Conservation (phyloP, 1,284 basidiomycete species). For the Cutaneotrichosporon cutaneum region DNA sequence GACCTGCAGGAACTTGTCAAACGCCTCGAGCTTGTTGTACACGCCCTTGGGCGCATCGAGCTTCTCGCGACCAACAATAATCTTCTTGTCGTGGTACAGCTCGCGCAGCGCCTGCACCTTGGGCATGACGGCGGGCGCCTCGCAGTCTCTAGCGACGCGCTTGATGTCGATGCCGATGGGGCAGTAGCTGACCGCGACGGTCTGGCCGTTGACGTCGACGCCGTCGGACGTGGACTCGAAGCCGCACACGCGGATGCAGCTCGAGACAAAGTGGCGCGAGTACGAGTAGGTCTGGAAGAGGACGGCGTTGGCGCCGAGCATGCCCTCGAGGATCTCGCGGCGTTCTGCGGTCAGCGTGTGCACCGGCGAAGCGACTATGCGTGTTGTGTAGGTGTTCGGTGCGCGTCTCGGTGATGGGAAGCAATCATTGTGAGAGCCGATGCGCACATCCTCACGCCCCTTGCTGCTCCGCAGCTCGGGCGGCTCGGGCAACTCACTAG, state of each 20-base stretch:
- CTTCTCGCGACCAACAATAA: slow-evolving; percentile 98
- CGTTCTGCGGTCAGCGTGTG: slow-evolving; percentile 58
- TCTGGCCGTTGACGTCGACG: slow-evolving; percentile 86
- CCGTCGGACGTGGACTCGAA: slow-evolving; percentile 82
- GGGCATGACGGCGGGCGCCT: slow-evolving; percentile 77
- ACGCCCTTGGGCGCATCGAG: slow-evolving; percentile 98
- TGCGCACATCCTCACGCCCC: too few species aligned
- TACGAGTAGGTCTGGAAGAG: slow-evolving; percentile 99
- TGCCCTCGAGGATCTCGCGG: slow-evolving; percentile 92
- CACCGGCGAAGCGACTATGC: not conserved
- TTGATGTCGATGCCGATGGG: slow-evolving; percentile 97
- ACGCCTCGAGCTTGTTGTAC: slow-evolving; percentile 94
- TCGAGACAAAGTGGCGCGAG: slow-evolving; percentile 89
- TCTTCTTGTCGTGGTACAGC: slow-evolving; percentile 95
- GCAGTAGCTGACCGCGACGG: slow-evolving; percentile 82
- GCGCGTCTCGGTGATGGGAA: not conserved
- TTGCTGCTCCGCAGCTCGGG: not conserved
- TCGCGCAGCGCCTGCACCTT: slow-evolving; percentile 81
- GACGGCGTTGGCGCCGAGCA: slow-evolving; percentile 94
- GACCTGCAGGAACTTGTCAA: slow-evolving; percentile 87
- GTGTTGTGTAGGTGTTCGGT: too few species aligned
- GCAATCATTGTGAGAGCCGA: too few species aligned
- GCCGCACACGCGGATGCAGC: slow-evolving; percentile 93
- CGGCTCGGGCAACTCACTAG: slow-evolving; percentile 61
- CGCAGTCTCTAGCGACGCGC: slow-evolving; percentile 76